Evolutionary conservation across 2,329 filamentous ascomycete genomes (phyloP).

Genomic region (Penicillium decumbens): DNA sequence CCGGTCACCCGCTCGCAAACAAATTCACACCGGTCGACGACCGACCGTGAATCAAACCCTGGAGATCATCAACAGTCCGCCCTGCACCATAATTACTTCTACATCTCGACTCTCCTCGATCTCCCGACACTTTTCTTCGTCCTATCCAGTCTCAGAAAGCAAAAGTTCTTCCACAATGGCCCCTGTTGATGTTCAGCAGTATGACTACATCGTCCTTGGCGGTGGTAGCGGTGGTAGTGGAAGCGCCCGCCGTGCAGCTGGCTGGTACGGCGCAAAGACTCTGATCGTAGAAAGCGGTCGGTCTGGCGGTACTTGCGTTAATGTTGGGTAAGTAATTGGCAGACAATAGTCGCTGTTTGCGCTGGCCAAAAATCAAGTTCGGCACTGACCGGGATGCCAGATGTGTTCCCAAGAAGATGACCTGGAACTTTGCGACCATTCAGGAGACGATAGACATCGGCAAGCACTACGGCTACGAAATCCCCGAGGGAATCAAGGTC

Average conservation of each 20-base stretch:
- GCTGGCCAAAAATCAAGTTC: neutral
- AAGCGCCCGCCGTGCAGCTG: slow-evolving; percentile 47
- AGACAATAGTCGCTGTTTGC: neutral
- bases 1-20: slow-evolving; percentile 5
- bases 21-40: slow-evolving; percentile 13
- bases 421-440: slow-evolving; percentile 50
- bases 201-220: slow-evolving; percentile 54
- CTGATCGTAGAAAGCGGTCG: slow-evolving; percentile 49
- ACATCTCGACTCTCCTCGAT: slow-evolving; percentile 38
- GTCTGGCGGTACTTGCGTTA: slow-evolving; percentile 50
- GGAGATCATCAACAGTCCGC: slow-evolving; percentile 22
- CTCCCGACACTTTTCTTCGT: slow-evolving; percentile 40
- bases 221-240: slow-evolving; percentile 52
- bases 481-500: slow-evolving; percentile 41
- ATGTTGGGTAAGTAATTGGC: slow-evolving; percentile 47
- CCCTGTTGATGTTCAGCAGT: slow-evolving; percentile 45
- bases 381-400: slow-evolving; percentile 26
- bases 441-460: slow-evolving; percentile 46
- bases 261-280: slow-evolving; percentile 51
- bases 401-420: slow-evolving; percentile 53
- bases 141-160: slow-evolving; percentile 9
- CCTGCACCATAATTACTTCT: slow-evolving; percentile 13
- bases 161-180: slow-evolving; percentile 39
- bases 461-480: slow-evolving; percentile 47
- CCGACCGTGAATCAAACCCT: slow-evolving; percentile 23